Evolutionary conservation across 2,329 filamentous ascomycete species (phyloP), one percentile per base, ranked within the genome.

Genomic region (Hymenotorrendiella dingleyae): DNA sequence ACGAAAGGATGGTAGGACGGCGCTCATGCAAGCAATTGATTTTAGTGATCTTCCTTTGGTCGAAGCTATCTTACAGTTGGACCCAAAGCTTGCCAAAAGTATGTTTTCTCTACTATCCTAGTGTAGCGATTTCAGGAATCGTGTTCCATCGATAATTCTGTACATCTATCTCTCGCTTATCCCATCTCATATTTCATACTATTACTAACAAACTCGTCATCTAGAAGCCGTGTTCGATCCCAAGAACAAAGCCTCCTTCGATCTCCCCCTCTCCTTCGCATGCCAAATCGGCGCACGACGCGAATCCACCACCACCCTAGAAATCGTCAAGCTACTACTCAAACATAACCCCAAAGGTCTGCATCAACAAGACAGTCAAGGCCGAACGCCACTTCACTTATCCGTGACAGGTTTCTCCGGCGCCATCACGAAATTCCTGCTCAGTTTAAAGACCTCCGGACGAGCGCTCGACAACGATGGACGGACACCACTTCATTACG

Each of bases 1-100:
- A 10, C 24, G 17, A 11, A 33, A 32, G 12, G 6, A 32, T 21
- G 37, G 37, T 12, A 12, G 3, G 21, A 16, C 23, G 16, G 10
- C 37, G 23, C 19, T 40, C 11, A 40, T 33, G 37, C 26, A 40
- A 32, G 37, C 37, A 1, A 32, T 40, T 29, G 37, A 40, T 20
- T 30, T 40, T 23, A n/a, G 20, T 11, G 37, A 40, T 32, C 12
- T 32, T 32, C 4, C 16, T 21, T 24, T 36, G 21, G 33, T 36
- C 3, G n/a, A 23, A 20, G 21, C 33, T 19, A 9, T 36, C 4
- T 20, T 36, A 24, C 9, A 10, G n/a, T 16, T 20, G 17, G 12
- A 36, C 33, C 33, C 33, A 22, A 8, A 11, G 14, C 33, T 36
- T 12, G 19, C n/a, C n/a, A n/a, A n/a, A 22, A 23, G 33, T 16